Evolutionary conservation across 2,329 filamentous ascomycete species (phyloP), one percentile per base, ranked within the genome.

Genomic region (Penicillium sp.): DNA sequence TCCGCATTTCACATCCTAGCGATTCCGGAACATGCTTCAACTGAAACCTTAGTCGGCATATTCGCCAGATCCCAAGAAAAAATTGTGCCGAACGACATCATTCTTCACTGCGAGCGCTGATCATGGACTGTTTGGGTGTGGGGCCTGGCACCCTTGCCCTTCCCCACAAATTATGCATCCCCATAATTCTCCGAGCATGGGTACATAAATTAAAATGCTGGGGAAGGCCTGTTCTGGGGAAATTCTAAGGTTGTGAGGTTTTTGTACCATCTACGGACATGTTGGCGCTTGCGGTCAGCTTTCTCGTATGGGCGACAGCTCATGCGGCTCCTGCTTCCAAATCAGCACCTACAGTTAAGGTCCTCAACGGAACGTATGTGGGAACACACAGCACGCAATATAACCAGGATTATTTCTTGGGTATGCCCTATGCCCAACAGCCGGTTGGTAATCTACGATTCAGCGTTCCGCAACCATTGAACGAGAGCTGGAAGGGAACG

Each of bases 401-500:
- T 55, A 62, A 75, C 26, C 81, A 83, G 48, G 82, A 85, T 59
- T 73, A 79, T 56, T 84, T 84, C 65, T 69, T 83, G 3, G 81
- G 80, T 3, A 79, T 87, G 2, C 84, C 84, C 0, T 87, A 82
- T 66, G 84, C 84, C 3, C 79, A 83, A 58, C 78, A 83, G 29
- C 83, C 83, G 0, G 70, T 79, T 24, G 80, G 80, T 1, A 70
- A 79, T 53, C 74, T 86, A 47, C 80, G 86, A 5, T 86, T 86
- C 61, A 74, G 74, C 0, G 62, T 79, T 2, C 82, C 84, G 0
- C 75, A 80, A 57, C 68, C 79, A 0, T 65, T 86, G 26, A 80
- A 85, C 59, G 66, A 68, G 21, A 72, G 74, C 1, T 84, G 79
- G 78, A 59, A 71, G 3, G 78, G 68, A 7, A 58, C 64, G 5